These are phyloP conservation scores for Diaporthe nobilis DNA, from an alignment of 2,329 filamentous ascomycete species.

Conservation along the genomic window DNA sequence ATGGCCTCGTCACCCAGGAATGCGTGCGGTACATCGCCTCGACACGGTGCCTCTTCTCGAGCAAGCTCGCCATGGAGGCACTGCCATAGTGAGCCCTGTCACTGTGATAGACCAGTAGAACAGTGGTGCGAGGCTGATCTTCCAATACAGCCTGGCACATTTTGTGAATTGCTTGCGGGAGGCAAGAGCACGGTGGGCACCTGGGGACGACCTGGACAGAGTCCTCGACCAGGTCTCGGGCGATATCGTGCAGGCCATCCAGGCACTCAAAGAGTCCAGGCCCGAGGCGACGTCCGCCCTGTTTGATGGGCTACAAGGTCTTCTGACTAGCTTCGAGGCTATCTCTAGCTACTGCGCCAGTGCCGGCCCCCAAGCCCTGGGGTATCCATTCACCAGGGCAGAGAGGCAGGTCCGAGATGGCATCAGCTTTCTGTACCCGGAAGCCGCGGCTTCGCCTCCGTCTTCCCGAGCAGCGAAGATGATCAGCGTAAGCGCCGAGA, in stretches of 20 bases:
- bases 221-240: constrained; percentile 49
- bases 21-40: constrained; percentile 49
- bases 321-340: constrained; percentile 44
- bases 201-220: constrained; percentile 44
- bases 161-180: constrained; percentile 44
- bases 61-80: constrained; percentile 51
- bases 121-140: constrained; percentile 10
- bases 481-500: neutral
- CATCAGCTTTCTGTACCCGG: constrained; percentile 47
- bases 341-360: constrained; percentile 47
- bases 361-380: constrained; percentile 11
- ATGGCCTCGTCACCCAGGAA: constrained; percentile 44
- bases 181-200: constrained; percentile 45
- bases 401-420: constrained; percentile 52
- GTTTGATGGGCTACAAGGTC: constrained; percentile 39
- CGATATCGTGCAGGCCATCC: constrained; percentile 55
- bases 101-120: neutral
- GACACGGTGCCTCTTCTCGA: constrained; percentile 55
- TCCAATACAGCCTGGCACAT: constrained; percentile 46
- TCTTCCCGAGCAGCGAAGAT: neutral
- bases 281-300: constrained; percentile 44
- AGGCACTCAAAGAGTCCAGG: constrained; percentile 53
- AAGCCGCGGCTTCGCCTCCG: neutral
- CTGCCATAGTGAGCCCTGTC: constrained; percentile 49
- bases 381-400: constrained; percentile 48